Evolutionary conservation across 2,329 filamentous ascomycete genomes (phyloP), one percentile per base, ranked within the genome.

Genomic region (Colletotrichum cuscutae): DNA sequence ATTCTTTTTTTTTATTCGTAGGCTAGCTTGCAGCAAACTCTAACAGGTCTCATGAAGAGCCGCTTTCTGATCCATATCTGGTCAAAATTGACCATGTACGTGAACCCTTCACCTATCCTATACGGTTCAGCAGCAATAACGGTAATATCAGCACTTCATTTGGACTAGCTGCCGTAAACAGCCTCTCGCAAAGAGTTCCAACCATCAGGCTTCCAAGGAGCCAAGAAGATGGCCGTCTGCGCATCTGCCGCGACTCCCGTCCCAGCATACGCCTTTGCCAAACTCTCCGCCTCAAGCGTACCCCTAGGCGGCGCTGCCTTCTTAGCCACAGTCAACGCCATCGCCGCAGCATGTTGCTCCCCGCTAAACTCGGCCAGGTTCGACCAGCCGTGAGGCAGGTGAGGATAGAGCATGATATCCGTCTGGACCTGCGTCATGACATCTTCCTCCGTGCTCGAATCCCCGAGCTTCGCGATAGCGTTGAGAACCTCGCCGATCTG

Each of bases 381-480:
- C 54, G 90, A 88, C 97, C 97, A 99, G 0, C 95, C 94, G 65
- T 93, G 90, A 0, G 95, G 91, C 71, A 95, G 88, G 71, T 92
- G 88, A 0, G 97, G 97, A 61, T 93, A 89, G 26, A 98, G 87
- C 89, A 98, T 93, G 22, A 98, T 89, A 67, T 95, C 92, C 19
- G 88, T 90, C 78, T 94, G 91, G 1, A 94, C 89, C 82, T 97
- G 92, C 1, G 88, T 85, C 46, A 91, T 79, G 56, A 89, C 84
- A 65, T 88, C 86, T 62, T 87, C 82, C 49, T 89, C 85, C 1
- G 85, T 82, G 24, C 84, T 82, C 32, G 83, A 82, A 42, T 87
- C 83, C 6, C 86, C 85, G 24, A 93, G 82, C 5, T 88, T 85
- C 1, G 94, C 92, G 22, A 97, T 91, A 0, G 91, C 92, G n/a